Evolutionary conservation across 805 yeast genomes (phyloP).

Genomic region (Myxozyma neotropica): DNA sequence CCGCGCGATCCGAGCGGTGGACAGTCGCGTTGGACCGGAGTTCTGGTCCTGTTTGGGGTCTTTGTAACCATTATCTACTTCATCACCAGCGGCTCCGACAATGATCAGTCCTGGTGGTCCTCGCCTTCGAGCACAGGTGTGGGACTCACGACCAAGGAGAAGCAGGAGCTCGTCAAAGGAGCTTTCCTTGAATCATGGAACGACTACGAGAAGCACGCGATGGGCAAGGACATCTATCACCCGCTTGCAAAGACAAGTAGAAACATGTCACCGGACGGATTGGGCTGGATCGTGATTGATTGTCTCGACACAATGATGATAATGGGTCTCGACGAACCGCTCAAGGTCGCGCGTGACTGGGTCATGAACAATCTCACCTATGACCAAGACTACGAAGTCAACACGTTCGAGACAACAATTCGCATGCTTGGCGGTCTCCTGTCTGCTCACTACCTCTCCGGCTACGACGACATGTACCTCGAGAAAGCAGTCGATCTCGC

Average conservation of each 20-base stretch:
- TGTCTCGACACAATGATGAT: conserved; percentile 78
- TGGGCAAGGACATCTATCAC: conserved; percentile 80
- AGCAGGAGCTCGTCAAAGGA: conserved; percentile 59
- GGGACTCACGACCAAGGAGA: not conserved
- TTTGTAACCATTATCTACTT: not conserved
- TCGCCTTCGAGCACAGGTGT: not conserved
- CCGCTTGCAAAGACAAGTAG: conserved; percentile 66
- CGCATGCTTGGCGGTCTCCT: conserved; percentile 92
- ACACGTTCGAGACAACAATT: conserved; percentile 90
- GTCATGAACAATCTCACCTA: conserved; percentile 68
- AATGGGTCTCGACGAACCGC: conserved; percentile 68
- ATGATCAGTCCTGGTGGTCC: no score
- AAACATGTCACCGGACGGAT: conserved; percentile 77
- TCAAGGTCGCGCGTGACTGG: conserved; percentile 70
- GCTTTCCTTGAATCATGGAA: conserved; percentile 78
- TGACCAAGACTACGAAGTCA: conserved; percentile 72
- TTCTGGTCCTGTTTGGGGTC: not conserved
- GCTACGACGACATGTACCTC: conserved; percentile 63
- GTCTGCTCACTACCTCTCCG: conserved; percentile 73
- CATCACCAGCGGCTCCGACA: not conserved
- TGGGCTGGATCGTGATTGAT: conserved; percentile 94
- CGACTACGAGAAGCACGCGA: conserved; percentile 71
- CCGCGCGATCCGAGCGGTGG: not conserved
- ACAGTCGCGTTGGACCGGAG: conserved; percentile 1
- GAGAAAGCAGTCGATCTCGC: conserved; percentile 81